Base-by-base conservation (phyloP, 768 basidiomycete genomes). In the Tricholoma furcatifolium region DNA sequence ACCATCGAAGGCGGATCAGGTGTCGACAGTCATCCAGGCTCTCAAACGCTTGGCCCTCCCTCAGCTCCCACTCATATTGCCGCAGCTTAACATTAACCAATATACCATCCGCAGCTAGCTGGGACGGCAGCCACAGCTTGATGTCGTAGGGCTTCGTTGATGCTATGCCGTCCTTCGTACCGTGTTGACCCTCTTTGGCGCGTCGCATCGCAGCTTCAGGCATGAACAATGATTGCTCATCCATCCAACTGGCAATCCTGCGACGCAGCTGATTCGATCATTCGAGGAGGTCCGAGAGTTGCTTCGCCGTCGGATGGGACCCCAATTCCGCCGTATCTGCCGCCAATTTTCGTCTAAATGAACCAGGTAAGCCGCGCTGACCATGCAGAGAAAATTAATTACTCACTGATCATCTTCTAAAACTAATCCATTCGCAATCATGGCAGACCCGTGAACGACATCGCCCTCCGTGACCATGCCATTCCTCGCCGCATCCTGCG, bases 271-370 rank as follows among this genome's bases (percentile, higher is more conserved):
- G 8, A 36, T 47, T 47, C 21, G 46, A 43, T 9, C 42, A 17
- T 18, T 49, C 41, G 9, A 45, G 24, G 7, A 52, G n/a, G 2
- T 10, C n/a, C 2, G 47, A 43, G 11, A 49, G 41, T 20, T 54
- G 41, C 23, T 43, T 48, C n/a, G 20, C 17, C 20, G 47, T 54
- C 24, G 47, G 39, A 24, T 49, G 53, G 14, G 30, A 14, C 14
- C 41, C 30, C 12, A 54, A 41, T 15, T 36, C 46, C 23, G 27
- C 34, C 6, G 31, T 42, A n/a, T 54, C 53, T 11, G 31, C 40
- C 6, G 39, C 14, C 2, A 51, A 32, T 42, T 23, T 31, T 20
- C 42, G 27, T 43, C 41, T 51, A 9, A 8, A 2, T 5, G 6
- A 32, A 3, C 17, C 10, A 17, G 36, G 27, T 27, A 27, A 27